Evolutionary conservation across 108 stramenopile species (phyloP), one percentile per base, ranked within the genome.

Genomic region (Pseudonitzschia multiseries): DNA sequence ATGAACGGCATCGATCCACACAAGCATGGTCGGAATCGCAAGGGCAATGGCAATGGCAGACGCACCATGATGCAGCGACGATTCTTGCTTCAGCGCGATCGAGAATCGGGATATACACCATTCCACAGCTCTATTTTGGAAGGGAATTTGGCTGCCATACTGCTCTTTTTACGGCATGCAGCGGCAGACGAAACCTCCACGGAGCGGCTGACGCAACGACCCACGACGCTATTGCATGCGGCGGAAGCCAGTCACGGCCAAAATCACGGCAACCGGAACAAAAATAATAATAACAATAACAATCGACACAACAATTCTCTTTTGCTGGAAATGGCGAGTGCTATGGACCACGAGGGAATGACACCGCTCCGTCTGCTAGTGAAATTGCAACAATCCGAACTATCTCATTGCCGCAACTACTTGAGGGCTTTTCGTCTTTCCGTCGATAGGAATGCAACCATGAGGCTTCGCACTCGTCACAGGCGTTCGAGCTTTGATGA

Each of bases 51-150:
- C 17, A 56, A 6, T 21, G 24, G 41, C 1, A 44, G 14, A 4
- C 60, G 26, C 18, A 57, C 68, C 18, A 36, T 33, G 0, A 65
- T 43, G 65, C 71, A 77, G 51, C 62, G 60, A 46, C 50, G 36
- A 3, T 76, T 75, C 68, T 68, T 72, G 33, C 56, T 63, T 6
- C 75, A 69, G 57, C 44, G 28, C 41, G 87, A 90, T 71, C 33
- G 33, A 24, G 92, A 93, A 77, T 83, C 80, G 33, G 84, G 85
- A 17, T 93, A 89, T 43, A 90, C 86, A 12, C 86, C 92, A 6
- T 65, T 90, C 26, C 92, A 93, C 73, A 51, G 69, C 41, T 87
- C 89, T 9, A 84, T 90, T 57, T 26, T 81, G 26, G 50, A 78
- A 51, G 72, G 83, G 18, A 77, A 88, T 66, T 79, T 89, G 78